Conservation (phyloP, 768 basidiomycete species). For the Lepiota venenata region DNA sequence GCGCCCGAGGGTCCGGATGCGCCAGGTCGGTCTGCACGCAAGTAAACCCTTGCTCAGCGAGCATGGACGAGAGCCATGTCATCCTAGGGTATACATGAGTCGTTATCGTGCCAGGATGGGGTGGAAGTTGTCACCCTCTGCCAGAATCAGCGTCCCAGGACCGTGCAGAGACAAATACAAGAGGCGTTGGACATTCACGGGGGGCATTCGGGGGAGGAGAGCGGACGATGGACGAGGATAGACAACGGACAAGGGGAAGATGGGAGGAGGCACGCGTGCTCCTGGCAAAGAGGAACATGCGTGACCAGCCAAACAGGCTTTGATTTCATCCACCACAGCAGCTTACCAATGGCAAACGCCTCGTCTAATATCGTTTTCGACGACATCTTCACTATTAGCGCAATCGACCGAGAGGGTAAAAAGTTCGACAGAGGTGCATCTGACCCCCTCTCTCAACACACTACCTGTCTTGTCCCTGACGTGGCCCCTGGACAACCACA, state of each 20-base stretch:
- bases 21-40: constrained; percentile 41
- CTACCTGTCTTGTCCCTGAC: constrained; percentile 11
- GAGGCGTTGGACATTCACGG: constrained; percentile 47
- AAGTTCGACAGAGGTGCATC: constrained; percentile 94
- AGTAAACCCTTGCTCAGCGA: constrained; percentile 48
- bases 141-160: constrained; percentile 38
- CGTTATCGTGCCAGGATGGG: not conserved
- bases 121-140: constrained; percentile 27
- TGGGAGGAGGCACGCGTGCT: not conserved
- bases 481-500: constrained; percentile 26
- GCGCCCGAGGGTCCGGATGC: constrained; percentile 16
- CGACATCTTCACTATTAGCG: constrained; percentile 86
- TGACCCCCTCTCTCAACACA: not conserved
- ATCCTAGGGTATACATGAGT: constrained; percentile 24
- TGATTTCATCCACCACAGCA: constrained; percentile 1
- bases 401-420: constrained; percentile 89
- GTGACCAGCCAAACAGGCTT: not conserved
- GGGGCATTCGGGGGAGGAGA: constrained; percentile 37
- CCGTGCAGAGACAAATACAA: constrained; percentile 49
- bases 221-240: constrained; percentile 27
- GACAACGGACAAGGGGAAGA: constrained; percentile 20
- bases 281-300: not conserved
- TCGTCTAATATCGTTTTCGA: constrained; percentile 85
- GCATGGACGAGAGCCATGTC: constrained; percentile 29
- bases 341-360: constrained; percentile 45